Conservation (phyloP, 371 early-diverging fungal species). For the Syncephalastrum sp. region DNA sequence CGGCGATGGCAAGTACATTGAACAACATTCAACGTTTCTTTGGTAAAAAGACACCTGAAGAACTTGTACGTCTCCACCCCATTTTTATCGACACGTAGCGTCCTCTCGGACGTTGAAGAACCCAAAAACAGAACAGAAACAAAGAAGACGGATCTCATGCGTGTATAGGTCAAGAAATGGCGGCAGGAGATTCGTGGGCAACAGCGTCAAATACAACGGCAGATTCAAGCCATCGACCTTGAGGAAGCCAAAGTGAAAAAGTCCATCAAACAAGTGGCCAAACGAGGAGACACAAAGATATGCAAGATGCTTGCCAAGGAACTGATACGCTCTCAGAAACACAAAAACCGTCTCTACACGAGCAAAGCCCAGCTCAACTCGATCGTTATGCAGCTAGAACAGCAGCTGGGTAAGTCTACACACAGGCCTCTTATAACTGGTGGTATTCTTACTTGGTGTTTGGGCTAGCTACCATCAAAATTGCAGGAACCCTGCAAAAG, state of each 20-base stretch:
- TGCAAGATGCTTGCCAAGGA: slow-evolving; percentile 87
- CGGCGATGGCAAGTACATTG: slow-evolving; percentile 33
- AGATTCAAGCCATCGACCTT: slow-evolving; percentile 73
- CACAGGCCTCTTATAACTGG: neutral
- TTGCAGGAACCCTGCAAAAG: slow-evolving; percentile 87
- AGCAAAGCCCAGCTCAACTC: slow-evolving; percentile 94
- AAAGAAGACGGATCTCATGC: neutral
- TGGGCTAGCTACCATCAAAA: slow-evolving; percentile 72
- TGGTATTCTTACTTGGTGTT: neutral
- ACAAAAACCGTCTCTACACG: slow-evolving; percentile 79
- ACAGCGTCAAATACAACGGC: slow-evolving; percentile 87
- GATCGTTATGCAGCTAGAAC: slow-evolving; percentile 86
- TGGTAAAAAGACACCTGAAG: slow-evolving; percentile 66
- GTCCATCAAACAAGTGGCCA: slow-evolving; percentile 84
- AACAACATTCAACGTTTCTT: slow-evolving; percentile 56
- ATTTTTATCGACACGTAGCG: neutral
- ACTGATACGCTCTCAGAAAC: slow-evolving; percentile 76
- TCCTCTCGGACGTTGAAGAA: slow-evolving; percentile 2
- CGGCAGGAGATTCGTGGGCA: slow-evolving; percentile 78
- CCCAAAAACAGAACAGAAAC: neutral
- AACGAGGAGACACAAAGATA: slow-evolving; percentile 75
- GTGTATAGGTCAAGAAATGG: slow-evolving; percentile 85
- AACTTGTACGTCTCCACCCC: slow-evolving; percentile 41
- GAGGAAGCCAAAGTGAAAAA: slow-evolving; percentile 85
- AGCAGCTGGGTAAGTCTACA: slow-evolving; percentile 70